Base-by-base conservation (phyloP, 176 grass and related monocot genomes). In the Carex littledalei region DNA sequence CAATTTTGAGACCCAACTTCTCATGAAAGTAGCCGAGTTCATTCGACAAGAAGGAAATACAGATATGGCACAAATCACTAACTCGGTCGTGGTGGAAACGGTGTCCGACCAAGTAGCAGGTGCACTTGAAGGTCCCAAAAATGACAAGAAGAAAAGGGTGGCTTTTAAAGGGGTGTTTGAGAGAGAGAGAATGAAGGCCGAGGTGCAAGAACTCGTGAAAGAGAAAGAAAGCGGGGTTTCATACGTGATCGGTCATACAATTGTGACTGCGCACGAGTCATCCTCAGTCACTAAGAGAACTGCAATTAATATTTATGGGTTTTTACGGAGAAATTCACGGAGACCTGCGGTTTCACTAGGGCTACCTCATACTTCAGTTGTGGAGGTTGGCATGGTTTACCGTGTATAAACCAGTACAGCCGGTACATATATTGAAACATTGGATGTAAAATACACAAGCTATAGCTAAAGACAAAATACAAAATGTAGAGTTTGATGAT, bases 321-420 rank as follows among this genome's bases (percentile, higher is more conserved):
- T 98, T 85, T 84, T 98, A 71, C 88, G 93, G 35, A 85, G 93
- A 17, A 98, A 98, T 86, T 95, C 93, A 0, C 95, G 93, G n/a
- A 82, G 93, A 66, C 76, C 95, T 6, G 86, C 87, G 3, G 88
- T 90, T 18, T 88, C 92, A 15, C 93, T 95, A 39, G 91, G 95
- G 21, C 78, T 98, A 55, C 95, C 95, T 4, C 89, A 95, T 62
- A 64, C 88, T 32, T 95, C 93, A 8, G 87, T 98, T 8, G 87
- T 98, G 81, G 91, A 98, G 91, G 95, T 95, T 18, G 93, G 95
- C 80, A 94, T 93, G 86, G 82, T 85, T 37, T 98, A 98, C 88
- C 92, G 62, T 59, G 86, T 98, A n/a, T 94, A 87, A 94, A 41
- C 24, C 50, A 6, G 49, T 10, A 3, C 12, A 0, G 8, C 43